Evolutionary conservation across 352 stramenopile genomes (phyloP).

Genomic region (Pythium monospermum): DNA sequence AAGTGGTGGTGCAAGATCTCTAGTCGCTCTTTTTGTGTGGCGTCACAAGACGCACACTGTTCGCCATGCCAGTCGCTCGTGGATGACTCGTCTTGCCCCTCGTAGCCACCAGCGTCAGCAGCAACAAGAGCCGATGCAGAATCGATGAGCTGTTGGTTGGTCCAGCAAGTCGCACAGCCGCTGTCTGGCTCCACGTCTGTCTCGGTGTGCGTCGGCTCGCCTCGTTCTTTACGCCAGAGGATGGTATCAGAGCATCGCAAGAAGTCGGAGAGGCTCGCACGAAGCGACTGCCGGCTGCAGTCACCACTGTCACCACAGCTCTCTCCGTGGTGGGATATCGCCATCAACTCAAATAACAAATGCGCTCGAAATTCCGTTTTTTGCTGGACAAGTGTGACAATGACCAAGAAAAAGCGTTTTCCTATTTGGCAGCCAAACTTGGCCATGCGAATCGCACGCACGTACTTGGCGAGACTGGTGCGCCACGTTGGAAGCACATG

Average conservation of each 20-base stretch:
- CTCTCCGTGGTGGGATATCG: too few species aligned
- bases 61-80: background rate
- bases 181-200: background rate
- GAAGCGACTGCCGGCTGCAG: conserved; percentile 25
- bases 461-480: conserved; percentile 33
- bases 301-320: background rate
- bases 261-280: conserved; percentile 39
- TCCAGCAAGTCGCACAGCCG: too few species aligned
- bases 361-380: conserved; percentile 54
- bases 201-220: too few species aligned
- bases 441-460: conserved; percentile 39
- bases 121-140: too few species aligned
- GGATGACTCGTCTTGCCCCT: background rate
- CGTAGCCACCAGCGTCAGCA: too few species aligned
- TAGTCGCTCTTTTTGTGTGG: conserved; percentile 2
- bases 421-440: conserved; percentile 38
- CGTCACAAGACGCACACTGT: conserved; percentile 1
- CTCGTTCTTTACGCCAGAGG: too few species aligned
- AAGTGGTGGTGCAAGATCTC: background rate
- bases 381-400: conserved; percentile 45
- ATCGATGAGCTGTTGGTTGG: too few species aligned
- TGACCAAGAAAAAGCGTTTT: conserved; percentile 31
- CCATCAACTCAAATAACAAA: conserved; percentile 39
- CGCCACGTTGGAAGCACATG: conserved; percentile 35
- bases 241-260: conserved; percentile 28